phyloP scores from a whole-genome alignment of 768 basidiomycete genomes.

The Tremella yokohamensis region DNA sequence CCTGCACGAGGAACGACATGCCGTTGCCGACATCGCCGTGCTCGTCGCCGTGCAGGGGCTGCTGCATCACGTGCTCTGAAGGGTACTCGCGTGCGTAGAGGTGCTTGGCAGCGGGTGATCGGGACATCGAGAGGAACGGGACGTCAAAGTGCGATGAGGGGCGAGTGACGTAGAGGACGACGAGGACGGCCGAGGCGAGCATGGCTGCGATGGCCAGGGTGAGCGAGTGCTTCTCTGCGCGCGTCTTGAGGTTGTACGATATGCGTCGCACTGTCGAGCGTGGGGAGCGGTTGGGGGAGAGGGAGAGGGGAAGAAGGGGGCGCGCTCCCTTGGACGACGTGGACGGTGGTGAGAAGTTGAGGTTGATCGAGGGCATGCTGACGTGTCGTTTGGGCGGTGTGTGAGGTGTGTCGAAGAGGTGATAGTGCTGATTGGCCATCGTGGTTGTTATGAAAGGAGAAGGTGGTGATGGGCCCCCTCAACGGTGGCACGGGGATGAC shows the following conservation, averaged over 20 bases:
- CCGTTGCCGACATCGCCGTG: conserved; percentile 18
- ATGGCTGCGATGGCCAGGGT: conserved; percentile 22
- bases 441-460: no score
- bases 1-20: conserved; percentile 21
- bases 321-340: background rate
- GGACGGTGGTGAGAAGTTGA: background rate
- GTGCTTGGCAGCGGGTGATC: background rate
- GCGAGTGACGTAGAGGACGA: conserved; percentile 14
- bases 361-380: no score
- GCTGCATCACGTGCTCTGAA: conserved; percentile 1
- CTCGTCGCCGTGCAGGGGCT: background rate
- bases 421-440: no score
- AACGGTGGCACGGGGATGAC: no score
- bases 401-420: no score
- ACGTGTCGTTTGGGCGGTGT: no score
- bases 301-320: background rate
- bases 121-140: background rate
- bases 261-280: conserved; percentile 24
- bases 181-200: conserved; percentile 23
- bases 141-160: background rate
- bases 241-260: conserved; percentile 31
- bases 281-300: conserved; percentile 1
- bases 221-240: conserved; percentile 18
- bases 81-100: background rate
- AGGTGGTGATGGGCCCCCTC: no score